These are phyloP conservation scores for Acer saccharum DNA, from an alignment of 345 rosid genomes.

Conservation along the genomic window DNA sequence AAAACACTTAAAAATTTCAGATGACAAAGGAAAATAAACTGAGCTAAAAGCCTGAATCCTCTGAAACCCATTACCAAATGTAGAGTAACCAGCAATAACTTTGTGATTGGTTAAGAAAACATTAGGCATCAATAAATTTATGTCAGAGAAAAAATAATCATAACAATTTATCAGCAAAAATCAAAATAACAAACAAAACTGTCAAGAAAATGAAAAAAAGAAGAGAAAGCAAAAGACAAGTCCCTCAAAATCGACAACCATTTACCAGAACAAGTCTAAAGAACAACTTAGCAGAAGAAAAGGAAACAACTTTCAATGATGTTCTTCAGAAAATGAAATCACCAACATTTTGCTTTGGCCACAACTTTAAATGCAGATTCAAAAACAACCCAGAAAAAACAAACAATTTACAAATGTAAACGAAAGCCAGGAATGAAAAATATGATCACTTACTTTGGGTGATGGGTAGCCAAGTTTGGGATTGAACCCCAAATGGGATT, in stretches of 20 bases:
- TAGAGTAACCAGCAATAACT: constrained; percentile 2
- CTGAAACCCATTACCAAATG: neutral
- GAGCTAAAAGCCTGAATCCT: neutral
- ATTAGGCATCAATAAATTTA: constrained; percentile 8
- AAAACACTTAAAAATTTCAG: neutral
- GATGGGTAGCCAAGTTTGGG: constrained; percentile 75
- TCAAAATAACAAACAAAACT: constrained; percentile 29
- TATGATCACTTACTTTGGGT: constrained; percentile 57
- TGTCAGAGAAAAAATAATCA: constrained; percentile 29
- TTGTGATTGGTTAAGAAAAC: neutral
- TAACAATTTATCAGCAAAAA: constrained; percentile 9
- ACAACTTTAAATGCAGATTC: neutral
- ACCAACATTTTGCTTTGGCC: neutral
- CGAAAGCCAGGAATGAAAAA: constrained; percentile 14
- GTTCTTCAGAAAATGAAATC: neutral
- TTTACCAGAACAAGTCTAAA: neutral
- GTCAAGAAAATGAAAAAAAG: neutral
- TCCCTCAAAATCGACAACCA: no score
- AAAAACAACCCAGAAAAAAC: no score
- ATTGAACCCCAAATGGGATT: constrained; percentile 55
- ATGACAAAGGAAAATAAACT: neutral
- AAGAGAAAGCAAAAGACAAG: no score
- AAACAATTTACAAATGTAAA: neutral
- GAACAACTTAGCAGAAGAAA: neutral
- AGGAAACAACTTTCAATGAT: neutral